Base-by-base conservation (phyloP, 2,329 filamentous ascomycete genomes). In the Aspergillus sergii region DNA sequence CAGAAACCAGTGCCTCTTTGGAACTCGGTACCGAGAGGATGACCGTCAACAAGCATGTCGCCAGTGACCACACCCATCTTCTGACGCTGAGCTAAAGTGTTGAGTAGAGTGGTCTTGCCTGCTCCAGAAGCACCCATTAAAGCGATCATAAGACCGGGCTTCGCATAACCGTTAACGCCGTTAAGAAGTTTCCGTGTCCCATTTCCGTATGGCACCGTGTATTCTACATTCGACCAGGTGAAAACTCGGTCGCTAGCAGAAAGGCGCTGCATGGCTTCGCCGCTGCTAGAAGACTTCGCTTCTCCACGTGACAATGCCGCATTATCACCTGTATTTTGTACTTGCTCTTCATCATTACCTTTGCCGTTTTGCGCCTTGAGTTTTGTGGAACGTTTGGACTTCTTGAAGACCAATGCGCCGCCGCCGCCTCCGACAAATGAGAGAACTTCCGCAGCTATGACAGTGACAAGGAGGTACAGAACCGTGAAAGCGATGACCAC, bases 81-180 rank as follows among this genome's bases (percentile, higher is more conserved):
- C 73, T 93, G 89, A 3, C 92, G 86, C 71, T 94, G 91, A 0
- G 91, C 88, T 2, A 91, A 78, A 0, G 90, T 92, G 75, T 95
- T 93, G 21, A 96, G 82, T 0, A 96, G 80, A 0, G 92, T 95
- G 0, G 91, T 94, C 79, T 96, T 96, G 14, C 92, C 93, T 10
- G 93, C 92, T 50, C 91, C 91, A 4, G 88, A 92, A 1, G 90
- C 91, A 59, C 93, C 93, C 83, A 95, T 92, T 1, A 96, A 81
- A 0, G 92, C 92, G 50, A 92, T 88, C 85, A 96, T 89, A 21
- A 90, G 79, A 21, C 92, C 92, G 1, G 92, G 92, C 71, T 93
- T 93, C 1, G 88, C 91, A 68, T 91, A 94, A 1, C 92, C 92
- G 62, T 84, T 89, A 63, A 95, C 86, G 6, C 88, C 83, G 71